Evolutionary conservation across 768 basidiomycete genomes (phyloP).

Genomic region (Fibroporia radiculosa): DNA sequence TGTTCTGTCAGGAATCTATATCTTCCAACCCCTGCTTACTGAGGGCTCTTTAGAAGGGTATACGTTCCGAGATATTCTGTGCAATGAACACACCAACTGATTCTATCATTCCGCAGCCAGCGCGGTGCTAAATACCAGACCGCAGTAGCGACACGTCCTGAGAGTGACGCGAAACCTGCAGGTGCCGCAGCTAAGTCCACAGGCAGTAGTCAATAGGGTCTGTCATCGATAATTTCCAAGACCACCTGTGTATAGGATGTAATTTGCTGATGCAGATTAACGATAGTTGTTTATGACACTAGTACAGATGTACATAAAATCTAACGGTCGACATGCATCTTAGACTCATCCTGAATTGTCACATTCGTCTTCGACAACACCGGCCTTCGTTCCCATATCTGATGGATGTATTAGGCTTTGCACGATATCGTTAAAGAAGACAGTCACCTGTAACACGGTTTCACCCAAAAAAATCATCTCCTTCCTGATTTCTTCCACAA

Average conservation of each 20-base stretch:
- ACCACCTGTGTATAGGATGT: too few relatives aligned
- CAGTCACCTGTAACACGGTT: conserved; percentile 81
- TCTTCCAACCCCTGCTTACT: conserved; percentile 47
- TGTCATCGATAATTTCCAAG: too few relatives aligned
- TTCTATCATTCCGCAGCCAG: too few relatives aligned
- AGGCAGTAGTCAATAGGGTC: too few relatives aligned
- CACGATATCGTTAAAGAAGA: not conserved
- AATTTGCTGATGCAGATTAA: too few relatives aligned
- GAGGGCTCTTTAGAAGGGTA: not conserved
- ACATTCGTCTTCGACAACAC: not conserved
- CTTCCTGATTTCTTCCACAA: conserved; percentile 92
- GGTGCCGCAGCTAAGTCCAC: too few relatives aligned
- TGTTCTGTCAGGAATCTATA: conserved; percentile 54
- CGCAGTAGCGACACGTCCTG: too few relatives aligned
- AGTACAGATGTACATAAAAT: too few relatives aligned
- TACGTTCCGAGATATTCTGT: too few relatives aligned
- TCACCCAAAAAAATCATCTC: conserved; percentile 99
- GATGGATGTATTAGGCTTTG: conserved; percentile 3
- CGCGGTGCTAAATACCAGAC: too few relatives aligned
- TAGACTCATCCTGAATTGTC: not conserved
- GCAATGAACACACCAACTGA: too few relatives aligned
- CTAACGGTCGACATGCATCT: not conserved
- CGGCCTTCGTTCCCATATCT: conserved; percentile 25
- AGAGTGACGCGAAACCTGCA: too few relatives aligned
- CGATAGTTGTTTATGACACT: not conserved